phyloP scores from a whole-genome alignment of 2,329 filamentous ascomycete species.

The Xylariaceae sp. region DNA sequence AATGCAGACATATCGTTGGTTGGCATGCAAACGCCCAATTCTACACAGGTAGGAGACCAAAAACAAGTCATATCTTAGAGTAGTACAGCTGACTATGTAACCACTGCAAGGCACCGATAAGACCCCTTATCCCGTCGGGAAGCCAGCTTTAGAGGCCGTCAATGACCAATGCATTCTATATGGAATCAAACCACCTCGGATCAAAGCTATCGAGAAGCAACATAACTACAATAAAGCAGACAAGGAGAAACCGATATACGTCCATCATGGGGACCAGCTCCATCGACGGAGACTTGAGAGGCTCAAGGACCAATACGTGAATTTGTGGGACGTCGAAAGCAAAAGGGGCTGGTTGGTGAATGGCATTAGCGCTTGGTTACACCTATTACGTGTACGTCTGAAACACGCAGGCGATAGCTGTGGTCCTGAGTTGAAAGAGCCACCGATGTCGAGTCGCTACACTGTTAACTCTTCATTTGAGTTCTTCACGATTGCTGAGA shows the following conservation, averaged over 20 bases:
- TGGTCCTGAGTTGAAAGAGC: background rate
- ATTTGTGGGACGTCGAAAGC: constrained; percentile 7
- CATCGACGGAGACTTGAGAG: background rate
- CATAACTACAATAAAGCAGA: background rate
- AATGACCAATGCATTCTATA: background rate
- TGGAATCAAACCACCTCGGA: background rate
- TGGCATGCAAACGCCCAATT: background rate
- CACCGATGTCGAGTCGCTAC: background rate
- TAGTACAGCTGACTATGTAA: background rate
- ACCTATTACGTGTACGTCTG: constrained; percentile 5
- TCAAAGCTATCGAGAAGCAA: too few species aligned
- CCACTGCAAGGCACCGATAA: background rate
- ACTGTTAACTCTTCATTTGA: background rate
- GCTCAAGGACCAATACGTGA: background rate
- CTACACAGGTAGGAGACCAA: background rate
- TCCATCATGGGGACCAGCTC: background rate
- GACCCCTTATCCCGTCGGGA: background rate
- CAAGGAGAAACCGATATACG: background rate
- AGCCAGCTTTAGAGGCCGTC: background rate
- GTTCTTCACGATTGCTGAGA: background rate
- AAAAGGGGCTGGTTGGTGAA: constrained; percentile 8
- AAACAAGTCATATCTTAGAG: too few species aligned
- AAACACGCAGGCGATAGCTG: background rate
- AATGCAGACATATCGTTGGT: background rate
- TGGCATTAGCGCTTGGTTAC: background rate